Evolutionary conservation across 2,329 filamentous ascomycete species (phyloP).

Genomic region (Beauveria sp.): DNA sequence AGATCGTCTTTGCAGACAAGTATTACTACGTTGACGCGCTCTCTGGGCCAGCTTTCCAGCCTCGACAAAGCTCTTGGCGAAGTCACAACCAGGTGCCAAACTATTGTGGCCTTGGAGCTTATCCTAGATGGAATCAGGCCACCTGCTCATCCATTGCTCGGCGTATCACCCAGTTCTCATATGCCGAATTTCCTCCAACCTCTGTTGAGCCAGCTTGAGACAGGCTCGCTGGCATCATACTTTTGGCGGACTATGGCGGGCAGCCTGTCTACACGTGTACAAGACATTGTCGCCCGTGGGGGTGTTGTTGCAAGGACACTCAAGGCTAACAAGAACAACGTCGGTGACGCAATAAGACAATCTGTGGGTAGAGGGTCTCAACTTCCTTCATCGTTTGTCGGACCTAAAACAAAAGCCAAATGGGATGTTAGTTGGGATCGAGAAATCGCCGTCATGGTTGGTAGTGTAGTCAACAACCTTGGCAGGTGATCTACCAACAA

Average conservation of each 20-base stretch:
- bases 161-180: slow-evolving; percentile 25
- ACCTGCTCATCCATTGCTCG: slow-evolving; percentile 61
- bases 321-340: slow-evolving; percentile 62
- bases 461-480: slow-evolving; percentile 61
- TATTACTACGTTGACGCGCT: slow-evolving; percentile 64
- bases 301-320: slow-evolving; percentile 79
- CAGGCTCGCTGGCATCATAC: slow-evolving; percentile 76
- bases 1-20: slow-evolving; percentile 74
- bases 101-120: slow-evolving; percentile 78
- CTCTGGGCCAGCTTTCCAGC: slow-evolving; percentile 70
- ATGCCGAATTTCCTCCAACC: slow-evolving; percentile 57
- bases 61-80: slow-evolving; percentile 78
- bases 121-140: slow-evolving; percentile 63
- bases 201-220: slow-evolving; percentile 73
- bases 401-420: slow-evolving; percentile 36
- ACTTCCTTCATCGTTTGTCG: slow-evolving; percentile 48
- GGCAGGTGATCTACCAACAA: slow-evolving; percentile 25
- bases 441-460: slow-evolving; percentile 91
- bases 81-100: slow-evolving; percentile 78
- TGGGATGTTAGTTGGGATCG: slow-evolving; percentile 65
- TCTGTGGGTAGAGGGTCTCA: slow-evolving; percentile 75
- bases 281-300: slow-evolving; percentile 76
- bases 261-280: slow-evolving; percentile 66
- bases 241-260: slow-evolving; percentile 90
- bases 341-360: slow-evolving; percentile 71